Evolutionary conservation across 148 eudicot genomes (phyloP).

Genomic region (Vaccinium myrtillus): DNA sequence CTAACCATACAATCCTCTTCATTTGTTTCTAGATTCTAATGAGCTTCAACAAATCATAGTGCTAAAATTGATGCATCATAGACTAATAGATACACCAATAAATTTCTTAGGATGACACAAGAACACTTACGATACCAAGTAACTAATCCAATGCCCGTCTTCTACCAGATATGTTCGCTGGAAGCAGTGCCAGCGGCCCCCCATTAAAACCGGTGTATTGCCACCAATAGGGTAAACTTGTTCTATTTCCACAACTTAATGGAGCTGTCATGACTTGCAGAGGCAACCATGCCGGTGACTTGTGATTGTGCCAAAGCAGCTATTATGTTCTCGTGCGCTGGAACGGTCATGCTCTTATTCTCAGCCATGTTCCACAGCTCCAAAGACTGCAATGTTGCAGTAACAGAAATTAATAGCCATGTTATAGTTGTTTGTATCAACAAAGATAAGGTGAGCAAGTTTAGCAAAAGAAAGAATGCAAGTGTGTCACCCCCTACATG

Average conservation of each 20-base stretch:
- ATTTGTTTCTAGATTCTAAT: background rate
- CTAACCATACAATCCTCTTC: background rate
- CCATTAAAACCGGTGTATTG: background rate
- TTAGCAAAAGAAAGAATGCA: background rate
- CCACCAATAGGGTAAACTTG: slow-evolving; percentile 12
- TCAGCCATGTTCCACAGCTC: slow-evolving; percentile 98
- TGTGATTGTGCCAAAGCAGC: slow-evolving; percentile 82
- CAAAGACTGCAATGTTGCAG: slow-evolving; percentile 52
- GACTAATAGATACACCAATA: background rate
- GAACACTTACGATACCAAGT: background rate
- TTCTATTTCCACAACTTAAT: slow-evolving; percentile 93
- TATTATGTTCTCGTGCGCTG: slow-evolving; percentile 82
- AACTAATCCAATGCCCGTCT: background rate
- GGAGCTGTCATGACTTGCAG: slow-evolving; percentile 86
- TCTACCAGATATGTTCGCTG: background rate
- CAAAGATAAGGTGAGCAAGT: background rate
- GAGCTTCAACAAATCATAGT: background rate
- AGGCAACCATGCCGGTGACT: slow-evolving; percentile 85
- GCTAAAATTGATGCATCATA: background rate
- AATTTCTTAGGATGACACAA: background rate
- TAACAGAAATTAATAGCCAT: background rate
- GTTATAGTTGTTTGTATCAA: background rate
- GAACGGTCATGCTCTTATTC: slow-evolving; percentile 89
- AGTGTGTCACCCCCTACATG: background rate
- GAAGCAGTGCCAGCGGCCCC: background rate